These are phyloP conservation scores for Mallotus repandus DNA, from an alignment of 441 rosid species.

Conservation along the genomic window DNA sequence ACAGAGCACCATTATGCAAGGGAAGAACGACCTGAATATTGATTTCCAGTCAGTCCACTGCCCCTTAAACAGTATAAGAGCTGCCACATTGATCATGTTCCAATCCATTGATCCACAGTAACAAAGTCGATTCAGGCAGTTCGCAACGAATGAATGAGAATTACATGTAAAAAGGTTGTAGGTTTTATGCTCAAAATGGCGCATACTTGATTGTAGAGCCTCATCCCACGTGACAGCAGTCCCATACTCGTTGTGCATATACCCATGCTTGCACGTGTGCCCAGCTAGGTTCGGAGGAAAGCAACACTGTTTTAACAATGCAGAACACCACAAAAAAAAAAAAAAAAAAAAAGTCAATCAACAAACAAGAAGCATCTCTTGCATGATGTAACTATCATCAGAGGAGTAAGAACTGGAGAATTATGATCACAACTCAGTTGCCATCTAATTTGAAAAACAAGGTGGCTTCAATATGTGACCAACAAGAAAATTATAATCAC, in stretches of 20 bases:
- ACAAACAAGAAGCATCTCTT: constrained; percentile 5
- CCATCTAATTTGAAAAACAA: constrained; percentile 1
- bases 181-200: constrained; percentile 66
- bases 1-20: constrained; percentile 54
- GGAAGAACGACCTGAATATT: constrained; percentile 63
- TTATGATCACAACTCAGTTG: background rate
- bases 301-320: constrained; percentile 63
- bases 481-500: background rate
- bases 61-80: constrained; percentile 56
- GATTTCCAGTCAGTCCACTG: constrained; percentile 61
- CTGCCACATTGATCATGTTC: constrained; percentile 81
- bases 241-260: constrained; percentile 65
- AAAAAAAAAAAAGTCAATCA: constrained; percentile 24
- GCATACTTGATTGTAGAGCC: constrained; percentile 45
- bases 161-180: constrained; percentile 93
- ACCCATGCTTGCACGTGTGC: constrained; percentile 78
- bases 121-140: constrained; percentile 74
- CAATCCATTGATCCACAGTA: constrained; percentile 71
- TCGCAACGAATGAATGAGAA: constrained; percentile 74
- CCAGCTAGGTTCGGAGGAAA: constrained; percentile 62
- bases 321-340: constrained; percentile 7
- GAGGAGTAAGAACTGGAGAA: background rate
- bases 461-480: background rate
- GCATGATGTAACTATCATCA: background rate
- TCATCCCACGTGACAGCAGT: constrained; percentile 82